Base-by-base conservation (phyloP, 2,329 filamentous ascomycete species). In the Arthrobotrys megalospora region DNA sequence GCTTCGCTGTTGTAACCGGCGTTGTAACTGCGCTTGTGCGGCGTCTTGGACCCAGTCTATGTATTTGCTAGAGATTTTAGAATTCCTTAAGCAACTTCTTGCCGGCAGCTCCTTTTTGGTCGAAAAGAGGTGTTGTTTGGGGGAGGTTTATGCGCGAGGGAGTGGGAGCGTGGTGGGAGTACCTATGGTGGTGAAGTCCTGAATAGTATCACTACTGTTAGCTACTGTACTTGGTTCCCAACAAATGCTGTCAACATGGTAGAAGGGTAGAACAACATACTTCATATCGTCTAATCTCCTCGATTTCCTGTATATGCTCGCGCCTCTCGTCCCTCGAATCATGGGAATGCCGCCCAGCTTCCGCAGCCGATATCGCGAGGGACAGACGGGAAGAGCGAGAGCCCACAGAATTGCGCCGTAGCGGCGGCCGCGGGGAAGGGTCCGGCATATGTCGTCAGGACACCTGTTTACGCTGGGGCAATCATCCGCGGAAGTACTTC, bases 31-130 rank as follows among this genome's bases (percentile, higher is more conserved):
- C 84, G 97, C 96, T 80, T 94, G 91, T 38, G 94, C 92, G 10
- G 95, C 94, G 88, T 99, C 96, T 84, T 99, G 95, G 0, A 99
- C 95, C 96, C 96, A 99, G 85, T 99, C 96, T 89, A 87, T 86
- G 58, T 62, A 63, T 73, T 58, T 38, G 69, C 69, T 73, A 73
- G 48, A 73, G 34, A 60, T 79, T 81, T 86, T 82, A 87, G 84
- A 83, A 82, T 63, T 78, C 21, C 75, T 71, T 78, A 78, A 78
- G 75, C 75, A 78, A 60, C 75, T 67, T 55, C 67, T 67, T 58
- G 75, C 67, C 73, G 66, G 55, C 38, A 66, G 72, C 72, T 60
- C 55, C 55, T 69, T 68, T 75, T 50, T 41, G 21, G 21, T 47
- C 41, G 43, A 45, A 12, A 32, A 28, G 16, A 45, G 52, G 24